These are phyloP conservation scores for Trichosporon inkin DNA, from an alignment of 1,284 basidiomycete species.

Conservation along the genomic window DNA sequence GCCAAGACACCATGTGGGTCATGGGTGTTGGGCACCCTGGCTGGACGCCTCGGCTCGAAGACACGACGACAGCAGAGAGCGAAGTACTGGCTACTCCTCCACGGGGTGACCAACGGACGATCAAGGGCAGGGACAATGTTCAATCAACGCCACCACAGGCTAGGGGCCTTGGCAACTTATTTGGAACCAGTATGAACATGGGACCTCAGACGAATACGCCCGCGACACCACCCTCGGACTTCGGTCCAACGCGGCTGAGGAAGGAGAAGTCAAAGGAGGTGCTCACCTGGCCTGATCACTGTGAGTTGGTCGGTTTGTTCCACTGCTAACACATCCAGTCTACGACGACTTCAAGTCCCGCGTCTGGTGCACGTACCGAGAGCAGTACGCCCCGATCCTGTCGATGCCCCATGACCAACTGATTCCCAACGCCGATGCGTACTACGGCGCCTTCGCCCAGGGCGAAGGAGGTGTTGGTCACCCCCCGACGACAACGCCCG, in stretches of 20 bases:
- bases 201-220: slow-evolving; percentile 12
- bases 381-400: slow-evolving; percentile 75
- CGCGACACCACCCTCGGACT: slow-evolving; percentile 11
- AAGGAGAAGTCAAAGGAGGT: slow-evolving; percentile 36
- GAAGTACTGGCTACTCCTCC: background rate
- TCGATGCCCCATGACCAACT: slow-evolving; percentile 52
- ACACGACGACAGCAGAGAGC: background rate
- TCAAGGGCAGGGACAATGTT: slow-evolving; percentile 6
- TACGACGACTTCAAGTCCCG: slow-evolving; percentile 84
- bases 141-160: slow-evolving; percentile 13
- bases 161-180: slow-evolving; percentile 46
- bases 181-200: slow-evolving; percentile 26
- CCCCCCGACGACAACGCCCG: background rate
- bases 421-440: slow-evolving; percentile 39
- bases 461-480: slow-evolving; percentile 15
- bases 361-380: slow-evolving; percentile 90
- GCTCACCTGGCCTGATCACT: slow-evolving; percentile 46
- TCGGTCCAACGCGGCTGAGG: slow-evolving; percentile 18
- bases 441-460: slow-evolving; percentile 54
- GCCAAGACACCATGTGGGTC: slow-evolving; percentile 73
- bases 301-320: slow-evolving; percentile 31
- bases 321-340: slow-evolving; percentile 53
- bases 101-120: background rate
- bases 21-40: slow-evolving; percentile 69
- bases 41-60: slow-evolving; percentile 33